Conservation (phyloP, 805 yeast species). For the Yarrowia keelungensis region DNA sequence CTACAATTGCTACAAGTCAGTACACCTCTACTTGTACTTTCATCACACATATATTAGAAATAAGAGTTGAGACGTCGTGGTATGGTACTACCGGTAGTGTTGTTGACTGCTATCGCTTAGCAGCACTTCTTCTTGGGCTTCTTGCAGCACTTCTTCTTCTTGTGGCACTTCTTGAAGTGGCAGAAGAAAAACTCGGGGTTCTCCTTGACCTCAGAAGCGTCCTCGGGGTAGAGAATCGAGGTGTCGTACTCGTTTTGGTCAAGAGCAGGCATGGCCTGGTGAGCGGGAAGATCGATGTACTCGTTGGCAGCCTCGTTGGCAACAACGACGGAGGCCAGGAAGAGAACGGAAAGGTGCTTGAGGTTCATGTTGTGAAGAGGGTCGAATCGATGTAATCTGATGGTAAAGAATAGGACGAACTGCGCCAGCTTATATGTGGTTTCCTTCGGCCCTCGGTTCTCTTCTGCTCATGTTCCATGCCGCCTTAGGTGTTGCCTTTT, state of each 20-base stretch:
- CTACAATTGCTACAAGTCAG: no score
- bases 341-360: slow-evolving; percentile 1
- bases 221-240: not conserved
- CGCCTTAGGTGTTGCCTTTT: slow-evolving; percentile 4
- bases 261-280: slow-evolving; percentile 6
- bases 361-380: slow-evolving; percentile 1
- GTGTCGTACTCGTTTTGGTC: slow-evolving; percentile 1
- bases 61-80: not conserved
- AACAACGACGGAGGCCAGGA: slow-evolving; percentile 9
- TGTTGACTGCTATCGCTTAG: not conserved
- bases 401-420: not conserved
- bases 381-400: not conserved
- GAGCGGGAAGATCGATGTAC: slow-evolving; percentile 12
- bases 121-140: slow-evolving; percentile 7
- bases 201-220: slow-evolving; percentile 18
- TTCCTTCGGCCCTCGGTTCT: no score
- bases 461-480: not conserved
- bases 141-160: slow-evolving; percentile 11
- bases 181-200: slow-evolving; percentile 22
- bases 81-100: no score
- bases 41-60: not conserved
- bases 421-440: slow-evolving; percentile 1
- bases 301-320: slow-evolving; percentile 27
- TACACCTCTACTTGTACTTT: no score
- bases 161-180: slow-evolving; percentile 12